These are phyloP conservation scores for Drechslerella coelobrocha DNA, from an alignment of 2,329 filamentous ascomycete genomes.

Conservation along the genomic window DNA sequence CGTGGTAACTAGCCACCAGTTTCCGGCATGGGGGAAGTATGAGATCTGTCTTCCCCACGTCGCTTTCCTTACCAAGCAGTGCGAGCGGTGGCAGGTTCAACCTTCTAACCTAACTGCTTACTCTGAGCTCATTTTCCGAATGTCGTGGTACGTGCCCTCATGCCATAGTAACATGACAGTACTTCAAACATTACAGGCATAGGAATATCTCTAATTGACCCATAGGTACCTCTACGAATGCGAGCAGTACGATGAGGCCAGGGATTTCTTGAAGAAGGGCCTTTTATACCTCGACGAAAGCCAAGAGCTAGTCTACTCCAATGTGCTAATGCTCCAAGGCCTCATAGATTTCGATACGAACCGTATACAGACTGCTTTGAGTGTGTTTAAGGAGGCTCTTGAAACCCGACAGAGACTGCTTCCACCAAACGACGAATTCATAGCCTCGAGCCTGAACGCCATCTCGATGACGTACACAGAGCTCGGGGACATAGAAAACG, in stretches of 20 bases:
- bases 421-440: constrained; percentile 54
- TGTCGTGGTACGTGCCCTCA: constrained; percentile 52
- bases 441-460: constrained; percentile 57
- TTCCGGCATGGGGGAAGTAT: constrained; percentile 54
- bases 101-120: constrained; percentile 48
- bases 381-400: constrained; percentile 53
- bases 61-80: constrained; percentile 52
- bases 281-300: constrained; percentile 54
- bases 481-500: constrained; percentile 55
- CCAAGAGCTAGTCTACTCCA: constrained; percentile 54
- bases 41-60: constrained; percentile 56
- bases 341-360: constrained; percentile 57
- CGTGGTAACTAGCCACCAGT: constrained; percentile 55
- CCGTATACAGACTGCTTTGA: constrained; percentile 52
- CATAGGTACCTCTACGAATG: constrained; percentile 57
- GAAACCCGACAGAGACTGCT: constrained; percentile 53
- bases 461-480: constrained; percentile 57
- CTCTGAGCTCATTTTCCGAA: constrained; percentile 54
- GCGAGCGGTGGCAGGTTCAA: constrained; percentile 48
- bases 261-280: constrained; percentile 53
- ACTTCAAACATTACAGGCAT: too few relatives aligned
- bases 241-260: constrained; percentile 55
- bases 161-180: not conserved
- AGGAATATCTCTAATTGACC: not conserved
- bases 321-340: constrained; percentile 56